A percentile compares a stretch with the other conserved stretches of the same genome.
These are phyloP conservation scores for Podospora anserina DNA, from an alignment of 495 filamentous ascomycete species.

Conservation along the genomic window DNA sequence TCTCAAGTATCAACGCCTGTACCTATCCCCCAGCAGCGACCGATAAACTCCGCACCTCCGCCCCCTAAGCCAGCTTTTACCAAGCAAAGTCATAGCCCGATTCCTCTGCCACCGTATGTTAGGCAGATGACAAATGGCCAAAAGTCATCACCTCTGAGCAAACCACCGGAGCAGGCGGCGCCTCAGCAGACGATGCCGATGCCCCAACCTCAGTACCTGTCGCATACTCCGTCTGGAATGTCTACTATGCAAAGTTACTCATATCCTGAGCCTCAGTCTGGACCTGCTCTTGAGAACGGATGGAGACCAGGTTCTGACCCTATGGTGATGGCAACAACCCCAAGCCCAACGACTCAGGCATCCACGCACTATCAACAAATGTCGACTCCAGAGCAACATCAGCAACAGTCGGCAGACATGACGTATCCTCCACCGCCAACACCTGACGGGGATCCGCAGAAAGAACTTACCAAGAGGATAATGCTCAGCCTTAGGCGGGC, in stretches of 20 bases:
- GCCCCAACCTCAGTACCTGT: background rate
- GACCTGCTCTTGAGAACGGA: background rate
- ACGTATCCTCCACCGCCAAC: background rate
- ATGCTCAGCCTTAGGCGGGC: background rate
- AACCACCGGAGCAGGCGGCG: conserved; percentile 13
- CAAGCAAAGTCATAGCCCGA: conserved; percentile 37
- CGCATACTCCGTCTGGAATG: background rate
- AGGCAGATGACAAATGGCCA: conserved; percentile 18
- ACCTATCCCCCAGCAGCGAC: conserved; percentile 7
- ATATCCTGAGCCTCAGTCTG: background rate
- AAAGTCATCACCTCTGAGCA: conserved; percentile 19
- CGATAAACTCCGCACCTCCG: background rate
- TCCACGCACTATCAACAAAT: background rate
- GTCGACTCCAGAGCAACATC: background rate
- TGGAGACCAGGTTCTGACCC: background rate
- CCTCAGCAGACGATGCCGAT: conserved; percentile 2
- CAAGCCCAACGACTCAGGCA: background rate
- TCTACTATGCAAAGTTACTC: background rate
- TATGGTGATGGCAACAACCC: background rate
- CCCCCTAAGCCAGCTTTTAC: conserved; percentile 13
- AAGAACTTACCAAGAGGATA: background rate
- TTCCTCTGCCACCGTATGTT: conserved; percentile 33
- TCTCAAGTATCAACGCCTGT: conserved; percentile 6
- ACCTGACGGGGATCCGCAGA: background rate
- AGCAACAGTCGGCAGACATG: background rate